Base-by-base conservation (phyloP, 2,329 filamentous ascomycete genomes). In the Colletotrichum liaoningense region DNA sequence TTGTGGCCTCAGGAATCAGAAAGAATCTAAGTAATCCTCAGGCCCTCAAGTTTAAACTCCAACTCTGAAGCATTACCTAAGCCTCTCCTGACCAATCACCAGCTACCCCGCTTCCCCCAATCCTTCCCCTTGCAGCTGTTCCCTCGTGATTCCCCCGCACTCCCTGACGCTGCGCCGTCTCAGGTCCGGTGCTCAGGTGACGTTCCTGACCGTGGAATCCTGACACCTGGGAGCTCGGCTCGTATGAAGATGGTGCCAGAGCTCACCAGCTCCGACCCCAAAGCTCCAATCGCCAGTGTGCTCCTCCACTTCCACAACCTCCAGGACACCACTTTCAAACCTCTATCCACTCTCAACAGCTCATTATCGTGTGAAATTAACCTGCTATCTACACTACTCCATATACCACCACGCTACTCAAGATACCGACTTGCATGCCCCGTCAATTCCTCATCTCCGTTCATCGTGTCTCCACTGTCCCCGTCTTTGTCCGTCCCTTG, bases 61-160 rank as follows among this genome's bases (percentile, higher is more conserved):
- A 70, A 70, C 24, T 73, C 55, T 64, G 58, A 26, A 3, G 12
- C 56, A 59, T 70, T 73, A 73, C 55, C 14, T 73, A 73, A 73
- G 46, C 55, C 1, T 7, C 3, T 5, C 16, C 5, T 4, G 1
- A 46, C 70, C 67, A 70, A 70, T 55, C 70, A 57, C 3, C 35
- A 62, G 46, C 60, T 66, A 56, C 67, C 62, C 67, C 67, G 55
- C 67, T 65, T 66, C 56, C 71, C 67, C 71, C 26, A 73, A 69
- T 38, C 35, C 65, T 57, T 26, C 52, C 63, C 63, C 63, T 19
- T 66, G 63, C 64, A 52, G 55, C 54, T 26, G 52, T 63, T 35
- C 35, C 60, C 67, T 73, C 67, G 71, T 73, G 71, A 73, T 24
- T 71, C 35, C 71, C 71, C 71, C 71, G 71, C 71, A 71, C 67